Percentiles rank a stretch among this genome's conserved stretches.
Conservation (phyloP, 1,284 basidiomycete species). For the Neotropicomus parvogracilis region DNA sequence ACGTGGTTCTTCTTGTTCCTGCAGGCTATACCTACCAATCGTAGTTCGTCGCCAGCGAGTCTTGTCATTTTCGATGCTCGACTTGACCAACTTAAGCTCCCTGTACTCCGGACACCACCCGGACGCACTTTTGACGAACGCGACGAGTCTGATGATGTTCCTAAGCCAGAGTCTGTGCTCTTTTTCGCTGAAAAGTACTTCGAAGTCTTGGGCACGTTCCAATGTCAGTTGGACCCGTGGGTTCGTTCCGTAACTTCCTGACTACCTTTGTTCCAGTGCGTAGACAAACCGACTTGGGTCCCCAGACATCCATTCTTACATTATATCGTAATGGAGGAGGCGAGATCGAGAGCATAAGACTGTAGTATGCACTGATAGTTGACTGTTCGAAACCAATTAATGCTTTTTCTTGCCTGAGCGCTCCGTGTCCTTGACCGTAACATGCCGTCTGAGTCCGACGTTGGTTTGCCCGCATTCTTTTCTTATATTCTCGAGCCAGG, state of each 20-base stretch:
- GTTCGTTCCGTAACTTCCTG: not conserved
- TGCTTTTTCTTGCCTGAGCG: too few relatives aligned
- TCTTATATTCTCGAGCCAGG: constrained; percentile 63
- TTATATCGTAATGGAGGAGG: constrained; percentile 6
- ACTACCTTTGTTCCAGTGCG: constrained; percentile 13
- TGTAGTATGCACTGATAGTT: constrained; percentile 15
- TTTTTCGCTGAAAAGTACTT: constrained; percentile 43
- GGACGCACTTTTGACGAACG: constrained; percentile 14
- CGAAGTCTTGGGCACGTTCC: constrained; percentile 40
- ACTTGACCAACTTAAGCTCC: constrained; percentile 52
- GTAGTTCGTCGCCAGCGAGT: constrained; percentile 23
- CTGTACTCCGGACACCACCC: constrained; percentile 41
- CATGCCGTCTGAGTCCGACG: constrained; percentile 25
- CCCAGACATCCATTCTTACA: constrained; percentile 4
- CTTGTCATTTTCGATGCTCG: constrained; percentile 62
- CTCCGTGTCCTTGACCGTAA: not conserved
- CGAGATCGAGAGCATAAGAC: not conserved
- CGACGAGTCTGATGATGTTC: constrained; percentile 23
- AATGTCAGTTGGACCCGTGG: constrained; percentile 30
- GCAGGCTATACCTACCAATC: constrained; percentile 8
- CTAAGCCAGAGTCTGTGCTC: constrained; percentile 31
- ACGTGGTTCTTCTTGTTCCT: constrained; percentile 3
- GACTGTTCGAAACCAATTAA: too few relatives aligned
- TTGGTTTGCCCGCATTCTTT: constrained; percentile 35
- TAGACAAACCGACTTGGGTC: constrained; percentile 2